Conservation (phyloP, 306 rosid genomes). For the Begonia fuchsioides region DNA sequence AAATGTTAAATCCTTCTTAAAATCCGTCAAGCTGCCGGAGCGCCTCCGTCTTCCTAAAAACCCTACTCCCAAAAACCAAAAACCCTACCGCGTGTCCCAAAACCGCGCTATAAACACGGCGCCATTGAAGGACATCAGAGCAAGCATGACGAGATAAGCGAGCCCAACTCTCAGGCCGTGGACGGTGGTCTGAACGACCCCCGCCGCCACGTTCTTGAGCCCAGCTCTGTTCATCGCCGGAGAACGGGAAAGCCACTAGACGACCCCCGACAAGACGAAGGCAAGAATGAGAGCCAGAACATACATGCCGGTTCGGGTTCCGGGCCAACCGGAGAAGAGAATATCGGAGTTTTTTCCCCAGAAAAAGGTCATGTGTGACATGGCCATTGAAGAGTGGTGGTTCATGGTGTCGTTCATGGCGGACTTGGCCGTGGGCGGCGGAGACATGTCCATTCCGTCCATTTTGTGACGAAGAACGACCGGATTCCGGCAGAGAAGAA, state of each 20-base stretch:
- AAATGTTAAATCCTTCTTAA: too few species aligned
- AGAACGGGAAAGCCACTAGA: conserved; percentile 11
- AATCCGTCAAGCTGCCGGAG: too few species aligned
- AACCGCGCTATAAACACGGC: conserved; percentile 65
- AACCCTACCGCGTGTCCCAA: conserved; percentile 60
- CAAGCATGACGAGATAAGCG: conserved; percentile 58
- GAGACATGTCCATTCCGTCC: background rate
- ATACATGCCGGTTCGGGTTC: conserved; percentile 7
- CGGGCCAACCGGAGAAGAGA: conserved; percentile 21
- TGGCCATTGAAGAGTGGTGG: background rate
- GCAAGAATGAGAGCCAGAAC: conserved; percentile 8
- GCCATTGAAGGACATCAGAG: conserved; percentile 82
- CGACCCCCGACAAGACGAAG: conserved; percentile 6
- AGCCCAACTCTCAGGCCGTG: conserved; percentile 6
- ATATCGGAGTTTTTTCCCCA: conserved; percentile 12
- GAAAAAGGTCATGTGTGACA: conserved; percentile 15
- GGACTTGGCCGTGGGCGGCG: conserved; percentile 3
- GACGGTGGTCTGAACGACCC: conserved; percentile 8
- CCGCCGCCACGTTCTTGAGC: conserved; percentile 4
- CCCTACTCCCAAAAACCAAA: conserved; percentile 42
- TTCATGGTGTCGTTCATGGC: too few species aligned
- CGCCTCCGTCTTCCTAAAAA: background rate
- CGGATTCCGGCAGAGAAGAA: background rate
- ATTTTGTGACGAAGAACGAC: conserved; percentile 1
- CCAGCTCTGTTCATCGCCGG: conserved; percentile 4